Evolutionary conservation across 2,329 filamentous ascomycete genomes (phyloP), one percentile per base, ranked within the genome.

Genomic region (Neofusicoccum umdonicola): DNA sequence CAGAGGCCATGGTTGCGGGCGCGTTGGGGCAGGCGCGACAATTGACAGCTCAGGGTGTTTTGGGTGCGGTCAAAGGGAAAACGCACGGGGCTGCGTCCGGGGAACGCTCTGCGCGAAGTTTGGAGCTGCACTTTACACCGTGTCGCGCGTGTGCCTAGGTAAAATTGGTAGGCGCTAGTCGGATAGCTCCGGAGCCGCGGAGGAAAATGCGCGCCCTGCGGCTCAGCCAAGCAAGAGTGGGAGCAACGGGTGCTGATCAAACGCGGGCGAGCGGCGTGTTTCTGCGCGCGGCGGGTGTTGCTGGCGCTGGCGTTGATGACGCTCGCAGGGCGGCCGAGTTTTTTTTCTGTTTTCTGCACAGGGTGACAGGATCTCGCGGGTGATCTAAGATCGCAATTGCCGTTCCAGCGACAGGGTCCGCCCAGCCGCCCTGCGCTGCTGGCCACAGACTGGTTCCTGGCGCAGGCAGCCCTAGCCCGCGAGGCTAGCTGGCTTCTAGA

Each of bases 1-100:
- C 72, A 47, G 75, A 72, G 17, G 63, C 63, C 63, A 65, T 65
- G 62, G 50, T 57, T 62, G 44, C 7, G 17, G 58, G 31, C 37
- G 45, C 34, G 58, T 19, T 17, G 45, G 58, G 4, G 31, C n/a
- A 34, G 12, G 44, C 58, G 58, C 58, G 58, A 62, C 58, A 62
- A 62, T 62, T 60, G 56, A 47, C 56, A 60, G 41, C 15, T 47
- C 31, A 35, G 56, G 31, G 22, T 35, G 31, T 19, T 35, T 35
- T 35, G 56, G 56, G 56, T 60, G 56, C 56, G 56, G 56, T 60
- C 42, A 22, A 42, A 60, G 56, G 56, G 56, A 60, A 60, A 47
- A 37, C 54, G 56, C 56, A 60, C 56, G 56, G 56, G 56, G 56
- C 54, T 17, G 17, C 42, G 56, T 60, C 56, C 47, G 56, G 56